Evolutionary conservation across 192 early-diverging fungal genomes (phyloP).

Genomic region (Podila minutissima): DNA sequence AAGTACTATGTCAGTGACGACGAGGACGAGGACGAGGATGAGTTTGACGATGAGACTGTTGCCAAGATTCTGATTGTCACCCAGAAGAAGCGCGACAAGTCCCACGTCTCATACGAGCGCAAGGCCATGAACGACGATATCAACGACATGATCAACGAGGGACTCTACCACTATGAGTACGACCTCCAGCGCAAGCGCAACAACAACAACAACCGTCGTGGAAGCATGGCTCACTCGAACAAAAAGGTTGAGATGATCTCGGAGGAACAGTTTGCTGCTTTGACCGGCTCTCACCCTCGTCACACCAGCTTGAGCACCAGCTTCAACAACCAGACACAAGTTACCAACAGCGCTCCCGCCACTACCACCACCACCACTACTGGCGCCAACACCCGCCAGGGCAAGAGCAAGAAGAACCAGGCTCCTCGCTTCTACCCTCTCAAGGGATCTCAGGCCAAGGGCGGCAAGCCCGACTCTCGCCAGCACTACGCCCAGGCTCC

Average conservation of each 20-base stretch:
- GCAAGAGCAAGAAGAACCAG: slow-evolving; percentile 54
- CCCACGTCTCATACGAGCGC: slow-evolving; percentile 82
- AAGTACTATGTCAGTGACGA: slow-evolving; percentile 68
- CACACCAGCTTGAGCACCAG: slow-evolving; percentile 37
- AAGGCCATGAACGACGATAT: slow-evolving; percentile 83
- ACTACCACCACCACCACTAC: neutral
- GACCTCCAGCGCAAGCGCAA: slow-evolving; percentile 67
- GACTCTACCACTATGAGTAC: slow-evolving; percentile 90
- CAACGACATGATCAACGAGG: slow-evolving; percentile 95
- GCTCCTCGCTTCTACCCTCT: slow-evolving; percentile 65
- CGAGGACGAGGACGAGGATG: slow-evolving; percentile 81
- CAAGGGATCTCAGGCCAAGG: slow-evolving; percentile 49
- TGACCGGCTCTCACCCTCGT: slow-evolving; percentile 51
- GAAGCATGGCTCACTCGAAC: slow-evolving; percentile 29
- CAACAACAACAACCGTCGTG: slow-evolving; percentile 47
- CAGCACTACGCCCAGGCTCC: slow-evolving; percentile 74
- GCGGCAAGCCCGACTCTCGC: slow-evolving; percentile 64
- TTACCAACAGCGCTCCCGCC: slow-evolving; percentile 5
- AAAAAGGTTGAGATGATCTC: slow-evolving; percentile 72
- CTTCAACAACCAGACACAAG: slow-evolving; percentile 12
- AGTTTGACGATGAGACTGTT: slow-evolving; percentile 91
- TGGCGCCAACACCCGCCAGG: slow-evolving; percentile 12
- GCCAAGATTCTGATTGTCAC: slow-evolving; percentile 93
- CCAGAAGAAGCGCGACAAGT: slow-evolving; percentile 76
- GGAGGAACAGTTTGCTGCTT: slow-evolving; percentile 66